Percentiles rank a stretch among this genome's conserved stretches.
These are phyloP conservation scores for Colletotrichum aenigma DNA, from an alignment of 2,329 filamentous ascomycete genomes.

Conservation along the genomic window DNA sequence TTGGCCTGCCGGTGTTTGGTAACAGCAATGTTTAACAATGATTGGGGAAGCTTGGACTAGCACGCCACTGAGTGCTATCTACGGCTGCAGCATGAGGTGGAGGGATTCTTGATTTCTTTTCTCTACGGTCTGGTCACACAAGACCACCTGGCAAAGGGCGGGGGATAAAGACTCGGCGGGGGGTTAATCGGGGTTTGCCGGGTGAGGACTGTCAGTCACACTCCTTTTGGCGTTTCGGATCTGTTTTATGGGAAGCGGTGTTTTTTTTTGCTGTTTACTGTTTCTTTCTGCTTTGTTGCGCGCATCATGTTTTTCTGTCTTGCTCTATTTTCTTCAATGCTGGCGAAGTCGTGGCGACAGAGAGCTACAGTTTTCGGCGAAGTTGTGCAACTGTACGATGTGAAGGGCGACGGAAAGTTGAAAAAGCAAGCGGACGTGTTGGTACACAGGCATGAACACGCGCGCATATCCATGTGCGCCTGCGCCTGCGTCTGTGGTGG, in stretches of 20 bases:
- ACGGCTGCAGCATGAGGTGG: not conserved
- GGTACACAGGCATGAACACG: slow-evolving; percentile 1
- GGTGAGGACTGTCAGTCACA: slow-evolving; percentile 13
- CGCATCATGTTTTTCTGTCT: not conserved
- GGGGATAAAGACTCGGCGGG: not conserved
- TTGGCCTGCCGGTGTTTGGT: not conserved
- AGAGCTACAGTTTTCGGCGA: slow-evolving; percentile 5
- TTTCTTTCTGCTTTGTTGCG: not conserved
- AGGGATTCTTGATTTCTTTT: not conserved
- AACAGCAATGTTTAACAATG: not conserved
- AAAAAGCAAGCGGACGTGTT: slow-evolving; percentile 13
- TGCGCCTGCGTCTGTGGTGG: not conserved
- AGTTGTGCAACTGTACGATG: slow-evolving; percentile 20
- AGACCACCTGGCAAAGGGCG: slow-evolving; percentile 8
- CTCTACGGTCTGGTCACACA: not conserved
- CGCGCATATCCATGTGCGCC: not conserved
- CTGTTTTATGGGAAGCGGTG: slow-evolving; percentile 14
- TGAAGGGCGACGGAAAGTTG: not conserved
- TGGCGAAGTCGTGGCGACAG: not conserved
- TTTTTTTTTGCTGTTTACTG: slow-evolving; percentile 12
- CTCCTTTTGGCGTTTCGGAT: slow-evolving; percentile 22
- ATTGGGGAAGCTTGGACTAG: not conserved
- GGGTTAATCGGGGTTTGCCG: slow-evolving; percentile 13
- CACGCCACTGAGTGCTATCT: not conserved
- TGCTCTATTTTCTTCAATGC: not conserved